Percentiles rank a stretch among this genome's conserved stretches.
These are phyloP conservation scores for Carallia brachiata DNA, from an alignment of 345 rosid genomes.

Conservation along the genomic window DNA sequence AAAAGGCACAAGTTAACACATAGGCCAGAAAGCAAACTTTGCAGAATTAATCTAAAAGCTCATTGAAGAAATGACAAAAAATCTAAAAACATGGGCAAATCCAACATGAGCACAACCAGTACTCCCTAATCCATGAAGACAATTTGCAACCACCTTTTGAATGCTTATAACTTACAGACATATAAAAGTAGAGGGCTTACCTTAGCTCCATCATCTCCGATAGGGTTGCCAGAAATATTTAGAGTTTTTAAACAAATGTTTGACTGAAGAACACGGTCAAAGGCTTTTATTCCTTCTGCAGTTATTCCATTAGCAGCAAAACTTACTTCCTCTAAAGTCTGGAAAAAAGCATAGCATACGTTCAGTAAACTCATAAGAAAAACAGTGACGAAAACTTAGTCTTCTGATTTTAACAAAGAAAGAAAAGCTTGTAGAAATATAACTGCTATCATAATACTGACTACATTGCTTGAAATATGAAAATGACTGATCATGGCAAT, in stretches of 20 bases:
- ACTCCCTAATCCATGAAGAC: too few relatives aligned
- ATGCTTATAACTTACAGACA: not conserved
- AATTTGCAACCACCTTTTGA: too few relatives aligned
- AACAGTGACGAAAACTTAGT: conserved; percentile 3
- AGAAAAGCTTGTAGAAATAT: not conserved
- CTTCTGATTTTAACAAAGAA: not conserved
- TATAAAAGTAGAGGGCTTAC: conserved; percentile 36
- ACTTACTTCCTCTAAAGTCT: conserved; percentile 86
- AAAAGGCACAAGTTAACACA: conserved; percentile 12
- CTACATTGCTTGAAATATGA: not conserved
- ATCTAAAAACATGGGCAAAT: not conserved
- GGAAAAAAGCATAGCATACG: conserved; percentile 24
- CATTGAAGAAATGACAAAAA: not conserved
- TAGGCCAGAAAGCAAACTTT: conserved; percentile 5
- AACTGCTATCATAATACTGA: not conserved
- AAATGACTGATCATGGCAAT: conserved; percentile 3
- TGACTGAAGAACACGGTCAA: conserved; percentile 82
- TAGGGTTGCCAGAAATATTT: conserved; percentile 87
- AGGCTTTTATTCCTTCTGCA: conserved; percentile 78
- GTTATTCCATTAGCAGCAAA: conserved; percentile 97
- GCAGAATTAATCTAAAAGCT: conserved; percentile 14
- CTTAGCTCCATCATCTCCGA: conserved; percentile 96
- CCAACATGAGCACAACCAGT: not conserved
- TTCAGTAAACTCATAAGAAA: conserved; percentile 9
- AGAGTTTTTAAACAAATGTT: conserved; percentile 65